Conservation (phyloP, 2,329 filamentous ascomycete species). For the Beauveria sp. region DNA sequence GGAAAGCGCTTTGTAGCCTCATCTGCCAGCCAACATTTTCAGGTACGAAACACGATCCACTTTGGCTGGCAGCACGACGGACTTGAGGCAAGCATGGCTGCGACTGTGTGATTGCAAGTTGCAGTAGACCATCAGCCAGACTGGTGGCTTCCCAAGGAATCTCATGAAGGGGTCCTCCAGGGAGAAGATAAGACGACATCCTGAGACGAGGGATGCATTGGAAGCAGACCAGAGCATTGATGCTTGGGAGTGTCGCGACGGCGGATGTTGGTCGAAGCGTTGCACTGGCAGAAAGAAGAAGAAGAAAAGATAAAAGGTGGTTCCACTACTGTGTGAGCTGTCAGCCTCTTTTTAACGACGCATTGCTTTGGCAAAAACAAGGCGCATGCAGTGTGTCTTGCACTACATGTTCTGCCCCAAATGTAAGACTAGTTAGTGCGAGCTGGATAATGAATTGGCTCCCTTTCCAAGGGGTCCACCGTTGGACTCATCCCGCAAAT, state of each 20-base stretch:
- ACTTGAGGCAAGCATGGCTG: background rate
- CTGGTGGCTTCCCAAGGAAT: background rate
- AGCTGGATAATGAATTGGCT: background rate
- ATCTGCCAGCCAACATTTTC: background rate
- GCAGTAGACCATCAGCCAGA: background rate
- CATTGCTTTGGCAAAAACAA: constrained; percentile 5
- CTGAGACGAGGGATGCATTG: constrained; percentile 2
- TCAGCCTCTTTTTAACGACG: background rate
- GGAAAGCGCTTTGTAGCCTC: no score
- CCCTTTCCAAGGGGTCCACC: background rate
- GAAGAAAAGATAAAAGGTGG: background rate
- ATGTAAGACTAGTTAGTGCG: constrained; percentile 1
- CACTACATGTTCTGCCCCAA: background rate
- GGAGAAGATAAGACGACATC: background rate
- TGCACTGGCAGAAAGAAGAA: background rate
- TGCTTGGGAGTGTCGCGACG: background rate
- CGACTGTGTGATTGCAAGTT: background rate
- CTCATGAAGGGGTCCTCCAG: background rate
- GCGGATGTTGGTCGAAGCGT: background rate
- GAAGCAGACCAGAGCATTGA: background rate
- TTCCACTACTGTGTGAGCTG: background rate
- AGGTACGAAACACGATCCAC: background rate
- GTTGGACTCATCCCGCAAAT: background rate
- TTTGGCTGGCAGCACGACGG: background rate
- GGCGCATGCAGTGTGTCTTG: background rate